Conservation (phyloP, 768 basidiomycete species). For the Pleurotus citrinopileatus region DNA sequence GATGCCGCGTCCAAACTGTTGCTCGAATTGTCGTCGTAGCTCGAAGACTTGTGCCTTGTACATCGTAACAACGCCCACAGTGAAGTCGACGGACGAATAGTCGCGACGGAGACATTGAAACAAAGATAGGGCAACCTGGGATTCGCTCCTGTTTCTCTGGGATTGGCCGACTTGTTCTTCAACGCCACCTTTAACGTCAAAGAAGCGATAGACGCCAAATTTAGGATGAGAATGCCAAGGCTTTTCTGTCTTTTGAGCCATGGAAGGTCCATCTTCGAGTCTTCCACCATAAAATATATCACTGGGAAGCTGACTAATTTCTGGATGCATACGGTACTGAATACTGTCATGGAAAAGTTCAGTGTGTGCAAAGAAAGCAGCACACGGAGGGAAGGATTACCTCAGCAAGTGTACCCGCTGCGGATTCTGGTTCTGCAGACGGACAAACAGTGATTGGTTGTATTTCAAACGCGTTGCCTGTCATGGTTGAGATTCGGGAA, state of each 20-base stretch:
- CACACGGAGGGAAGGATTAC: constrained; percentile 34
- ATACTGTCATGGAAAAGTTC: constrained; percentile 53
- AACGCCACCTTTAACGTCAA: constrained; percentile 67
- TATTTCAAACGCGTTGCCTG: constrained; percentile 42
- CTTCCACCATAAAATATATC: constrained; percentile 80
- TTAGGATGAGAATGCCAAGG: constrained; percentile 81
- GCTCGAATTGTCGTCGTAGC: constrained; percentile 65
- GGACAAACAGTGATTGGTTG: constrained; percentile 90
- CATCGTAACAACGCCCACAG: constrained; percentile 79
- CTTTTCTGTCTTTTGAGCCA: constrained; percentile 78
- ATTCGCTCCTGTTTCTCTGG: constrained; percentile 73
- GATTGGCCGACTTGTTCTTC: constrained; percentile 68
- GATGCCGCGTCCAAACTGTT: constrained; percentile 70
- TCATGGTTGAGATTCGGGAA: constrained; percentile 57
- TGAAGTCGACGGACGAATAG: constrained; percentile 46
- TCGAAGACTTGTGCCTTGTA: constrained; percentile 88
- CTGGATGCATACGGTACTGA: constrained; percentile 99
- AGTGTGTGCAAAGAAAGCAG: constrained; percentile 4
- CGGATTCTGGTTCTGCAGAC: constrained; percentile 75
- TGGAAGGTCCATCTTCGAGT: constrained; percentile 83
- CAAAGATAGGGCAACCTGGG: constrained; percentile 69
- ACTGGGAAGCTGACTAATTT: constrained; percentile 89
- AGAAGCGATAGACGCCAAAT: constrained; percentile 88
- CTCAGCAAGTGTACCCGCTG: constrained; percentile 91
- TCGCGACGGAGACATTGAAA: constrained; percentile 70